Base-by-base conservation (phyloP, 2,329 filamentous ascomycete genomes). In the Sarocladiaceae sp. region DNA sequence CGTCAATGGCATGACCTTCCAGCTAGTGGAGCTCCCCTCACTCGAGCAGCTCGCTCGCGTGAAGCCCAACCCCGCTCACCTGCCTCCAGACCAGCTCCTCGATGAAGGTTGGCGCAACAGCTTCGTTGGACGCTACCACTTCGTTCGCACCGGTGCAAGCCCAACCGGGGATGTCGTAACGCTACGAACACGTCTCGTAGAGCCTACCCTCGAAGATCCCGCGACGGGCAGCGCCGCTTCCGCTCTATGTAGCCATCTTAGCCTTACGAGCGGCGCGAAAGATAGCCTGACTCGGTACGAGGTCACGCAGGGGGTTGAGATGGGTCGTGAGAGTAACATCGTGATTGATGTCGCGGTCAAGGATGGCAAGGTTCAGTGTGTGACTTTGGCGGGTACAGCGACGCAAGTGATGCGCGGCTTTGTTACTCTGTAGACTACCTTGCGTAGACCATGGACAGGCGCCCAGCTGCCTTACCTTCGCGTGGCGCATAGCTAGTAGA, bases 1-100 rank as follows among this genome's bases (percentile, higher is more conserved):
- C 42, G 87, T 90, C 31, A 82, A 81, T 40, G 88, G 88, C 46
- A 87, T 92, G 84, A 81, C 80, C 1, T 91, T 90, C 65, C 67
- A 82, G n/a, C 76, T 89, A 28, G 72, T 87, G 13, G 70, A 80
- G 57, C 71, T 94, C 20, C 72, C 79, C 0, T 76, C 74, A 51
- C 66, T 89, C 10, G 81, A 82, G 26, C 74, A 78, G 7, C 72
- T 93, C 17, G 74, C 69, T 4, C 59, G 66, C 12, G 69, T 74
- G 3, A 58, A 66, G 26, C 58, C 58, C 3, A 60, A 64, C 29
- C 58, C 60, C 26, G 62, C 70, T 12, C 4, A 10, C 5, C n/a
- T 25, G 12, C 22, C 22, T 13, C 3, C 20, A 17, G 60, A 72
- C 37, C 65, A 74, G 57, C 60, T 81, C 13, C 63, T 78, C n/a